Base-by-base conservation (phyloP, 768 basidiomycete species). In the Postia placenta region DNA sequence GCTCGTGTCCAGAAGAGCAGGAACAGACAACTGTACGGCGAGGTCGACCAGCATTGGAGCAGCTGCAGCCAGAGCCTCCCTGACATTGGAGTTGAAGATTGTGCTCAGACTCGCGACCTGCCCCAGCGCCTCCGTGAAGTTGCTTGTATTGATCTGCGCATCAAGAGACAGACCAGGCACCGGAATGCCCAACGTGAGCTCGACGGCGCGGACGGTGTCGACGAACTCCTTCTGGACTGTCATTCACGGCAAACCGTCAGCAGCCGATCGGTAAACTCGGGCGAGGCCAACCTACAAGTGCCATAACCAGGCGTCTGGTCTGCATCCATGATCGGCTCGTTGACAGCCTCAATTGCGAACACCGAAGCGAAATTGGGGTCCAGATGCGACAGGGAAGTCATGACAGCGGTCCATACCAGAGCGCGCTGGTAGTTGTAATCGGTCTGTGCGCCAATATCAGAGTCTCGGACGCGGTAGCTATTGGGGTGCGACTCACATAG, bases 301-400 rank as follows among this genome's bases (percentile, higher is more conserved):
- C 86, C 87, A 39, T 85, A 81, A 24, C 72, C 78, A 0, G 88
- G 87, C 1, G 88, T 90, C 52, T 72, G 64, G 15, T 48, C 60
- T 6, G 85, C 84, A 57, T 91, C 67, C 83, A 80, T 84, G 56
- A 87, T 79, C 0, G 84, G 85, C 50, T 91, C 88, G 53, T 91
- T 91, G 23, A 84, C 71, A 1, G 88, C 88, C 56, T 91, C 76
- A 25, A 91, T 83, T 1, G 83, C 70, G 37, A 83, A 81, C 15
- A 85, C 86, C 26, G 70, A 78, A 15, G 56, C 66, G 58, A 91
- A 91, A 35, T 69, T 67, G 4, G 86, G 74, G 59, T 89, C 82
- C 27, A 85, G 65, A 56, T 91, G 88, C 1, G 84, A 68, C 3
- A 91, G 67, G 9, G 75, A 65, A 0, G 88, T 83, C 82, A 90